Evolutionary conservation across 192 early-diverging fungal genomes (phyloP).

Genomic region (Linnemannia schmuckeri): DNA sequence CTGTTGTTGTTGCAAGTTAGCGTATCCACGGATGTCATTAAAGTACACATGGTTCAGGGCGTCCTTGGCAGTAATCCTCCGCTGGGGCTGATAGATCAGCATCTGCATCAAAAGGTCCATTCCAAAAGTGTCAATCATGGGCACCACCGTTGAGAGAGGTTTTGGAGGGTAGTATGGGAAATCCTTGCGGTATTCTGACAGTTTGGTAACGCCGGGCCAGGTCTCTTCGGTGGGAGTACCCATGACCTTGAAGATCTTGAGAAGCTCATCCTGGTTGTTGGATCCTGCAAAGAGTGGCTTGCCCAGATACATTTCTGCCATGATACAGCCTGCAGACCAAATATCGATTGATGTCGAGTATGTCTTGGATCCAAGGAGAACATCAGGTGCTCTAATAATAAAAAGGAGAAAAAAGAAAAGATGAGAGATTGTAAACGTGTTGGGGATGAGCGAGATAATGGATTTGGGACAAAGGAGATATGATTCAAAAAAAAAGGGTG

Average conservation of each 20-base stretch:
- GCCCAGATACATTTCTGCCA: conserved; percentile 93
- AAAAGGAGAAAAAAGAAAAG: background rate
- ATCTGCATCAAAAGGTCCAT: conserved; percentile 81
- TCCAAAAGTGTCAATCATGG: conserved; percentile 81
- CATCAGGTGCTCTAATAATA: conserved; percentile 81
- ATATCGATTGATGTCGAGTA: conserved; percentile 98
- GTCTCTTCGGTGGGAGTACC: conserved; percentile 83
- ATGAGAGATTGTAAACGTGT: background rate
- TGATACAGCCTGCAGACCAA: conserved; percentile 98
- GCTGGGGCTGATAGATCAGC: conserved; percentile 80
- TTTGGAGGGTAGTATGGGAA: conserved; percentile 75
- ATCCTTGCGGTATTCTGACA: conserved; percentile 79
- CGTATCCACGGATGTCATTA: conserved; percentile 58
- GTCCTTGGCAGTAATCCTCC: conserved; percentile 74
- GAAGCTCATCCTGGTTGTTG: conserved; percentile 84
- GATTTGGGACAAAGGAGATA: background rate
- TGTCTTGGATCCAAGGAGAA: conserved; percentile 94
- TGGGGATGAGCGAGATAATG: background rate
- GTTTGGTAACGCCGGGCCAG: conserved; percentile 79
- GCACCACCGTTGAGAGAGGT: conserved; percentile 74
- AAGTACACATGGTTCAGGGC: conserved; percentile 75
- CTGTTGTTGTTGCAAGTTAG: conserved; percentile 51
- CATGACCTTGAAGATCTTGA: conserved; percentile 84
- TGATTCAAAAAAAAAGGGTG: background rate
- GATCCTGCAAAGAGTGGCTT: conserved; percentile 86